A percentile compares a stretch with the other conserved stretches of the same genome.
Evolutionary conservation across 2,329 filamentous ascomycete species (phyloP).

Genomic region (Juglanconis juglandina): DNA sequence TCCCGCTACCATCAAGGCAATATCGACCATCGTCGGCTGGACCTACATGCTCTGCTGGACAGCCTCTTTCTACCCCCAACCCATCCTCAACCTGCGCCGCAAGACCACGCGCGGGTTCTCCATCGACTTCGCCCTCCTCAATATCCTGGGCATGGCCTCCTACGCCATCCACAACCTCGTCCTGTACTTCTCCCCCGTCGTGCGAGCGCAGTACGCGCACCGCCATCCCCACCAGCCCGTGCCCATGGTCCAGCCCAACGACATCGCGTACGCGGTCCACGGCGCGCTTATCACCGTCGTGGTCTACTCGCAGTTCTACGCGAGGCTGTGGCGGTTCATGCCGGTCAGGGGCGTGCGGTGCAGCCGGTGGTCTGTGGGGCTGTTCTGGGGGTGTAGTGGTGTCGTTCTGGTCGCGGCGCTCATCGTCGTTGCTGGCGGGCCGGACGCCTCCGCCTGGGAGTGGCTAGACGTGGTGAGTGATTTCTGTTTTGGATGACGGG

Average conservation of each 20-base stretch:
- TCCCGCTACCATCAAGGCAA: neutral
- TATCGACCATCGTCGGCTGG: slow-evolving; percentile 10
- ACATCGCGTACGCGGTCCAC: slow-evolving; percentile 12
- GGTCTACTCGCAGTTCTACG: slow-evolving; percentile 15
- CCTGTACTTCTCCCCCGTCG: neutral
- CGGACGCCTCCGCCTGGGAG: neutral
- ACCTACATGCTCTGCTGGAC: slow-evolving; percentile 13
- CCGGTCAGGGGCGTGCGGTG: neutral
- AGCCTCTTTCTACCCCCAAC: slow-evolving; percentile 2
- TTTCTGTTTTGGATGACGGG: too few species aligned
- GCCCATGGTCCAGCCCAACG: slow-evolving; percentile 11
- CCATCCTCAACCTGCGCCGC: slow-evolving; percentile 9
- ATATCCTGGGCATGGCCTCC: slow-evolving; percentile 7
- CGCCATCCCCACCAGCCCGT: slow-evolving; percentile 2
- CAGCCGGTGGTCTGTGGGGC: neutral
- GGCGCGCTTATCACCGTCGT: slow-evolving; percentile 3
- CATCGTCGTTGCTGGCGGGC: neutral
- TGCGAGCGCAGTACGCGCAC: slow-evolving; percentile 9
- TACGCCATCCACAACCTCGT: slow-evolving; percentile 4
- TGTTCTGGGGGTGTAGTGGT: slow-evolving; percentile 8
- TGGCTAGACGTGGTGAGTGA: slow-evolving; percentile 11
- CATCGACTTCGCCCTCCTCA: slow-evolving; percentile 9
- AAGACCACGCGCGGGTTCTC: slow-evolving; percentile 5
- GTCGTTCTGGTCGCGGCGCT: slow-evolving; percentile 1
- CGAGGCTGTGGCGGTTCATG: slow-evolving; percentile 1